Base-by-base conservation (phyloP, 2,329 filamentous ascomycete genomes). In the Penicillium sp. region DNA sequence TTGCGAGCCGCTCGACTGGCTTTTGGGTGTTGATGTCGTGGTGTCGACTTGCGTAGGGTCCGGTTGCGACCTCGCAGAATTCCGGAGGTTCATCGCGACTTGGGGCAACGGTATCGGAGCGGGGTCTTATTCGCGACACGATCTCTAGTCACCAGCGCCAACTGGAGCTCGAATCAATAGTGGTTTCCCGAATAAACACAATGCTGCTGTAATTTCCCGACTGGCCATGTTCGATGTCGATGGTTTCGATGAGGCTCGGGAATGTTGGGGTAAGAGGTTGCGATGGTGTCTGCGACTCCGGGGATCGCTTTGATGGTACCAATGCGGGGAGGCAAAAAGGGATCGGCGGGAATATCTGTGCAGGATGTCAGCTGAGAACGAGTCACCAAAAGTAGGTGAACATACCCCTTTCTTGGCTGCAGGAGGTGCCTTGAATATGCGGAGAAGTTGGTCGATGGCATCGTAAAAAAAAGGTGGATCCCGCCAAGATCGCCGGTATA, bases 141-240 rank as follows among this genome's bases (percentile, higher is more conserved):
- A 43, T 38, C 38, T 52, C 55, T 62, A 65, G 50, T 60, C 63
- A 10, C 63, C 61, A 42, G 59, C 52, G 46, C 57, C 55, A 32
- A 62, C 47, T 49, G 58, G 50, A 29, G 51, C 51, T 31, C 55
- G 48, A 40, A 40, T 39, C 45, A 49, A 59, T 43, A 47, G 43
- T 50, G 44, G 49, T 34, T 48, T 59, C 52, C 59, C 54, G 42
- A 60, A 54, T 59, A 43, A 46, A 56, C 54, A 58, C 54, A 38
- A 53, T 62, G 47, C 56, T 50, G 34, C 52, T 52, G 50, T 22
- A 42, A 32, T 32, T 38, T 56, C 53, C 56, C 62, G 57, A 60
- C 57, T 63, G 52, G 61, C 62, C 63, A 65, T 65, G 57, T 59
- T 65, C 63, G 54, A 47, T 55, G 32, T 24, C 43, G 44, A 50